phyloP scores from a whole-genome alignment of 1,284 basidiomycete species.

The Ustilago trichophora region DNA sequence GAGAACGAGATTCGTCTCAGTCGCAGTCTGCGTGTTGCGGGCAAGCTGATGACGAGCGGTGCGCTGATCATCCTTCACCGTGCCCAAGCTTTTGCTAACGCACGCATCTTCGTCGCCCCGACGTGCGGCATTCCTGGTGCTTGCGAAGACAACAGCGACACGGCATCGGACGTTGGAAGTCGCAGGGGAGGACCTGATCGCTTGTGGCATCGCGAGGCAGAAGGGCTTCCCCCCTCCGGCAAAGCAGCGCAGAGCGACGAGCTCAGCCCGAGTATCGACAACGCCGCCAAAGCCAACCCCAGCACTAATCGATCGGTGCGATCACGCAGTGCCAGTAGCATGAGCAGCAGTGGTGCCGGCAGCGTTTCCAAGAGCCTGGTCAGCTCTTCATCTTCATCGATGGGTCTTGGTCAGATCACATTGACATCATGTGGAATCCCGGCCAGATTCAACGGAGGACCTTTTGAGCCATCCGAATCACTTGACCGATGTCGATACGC shows the following conservation, averaged over 20 bases:
- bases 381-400: constrained; percentile 19
- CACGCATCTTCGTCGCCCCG: constrained; percentile 54
- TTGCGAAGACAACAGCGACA: constrained; percentile 39
- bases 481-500: constrained; percentile 53
- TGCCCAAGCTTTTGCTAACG: constrained; percentile 58
- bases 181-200: constrained; percentile 22
- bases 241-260: constrained; percentile 20
- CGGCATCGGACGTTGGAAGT: constrained; percentile 25
- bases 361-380: constrained; percentile 24
- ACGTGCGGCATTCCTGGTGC: constrained; percentile 57
- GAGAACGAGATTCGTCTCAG: constrained; percentile 46
- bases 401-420: constrained; percentile 1
- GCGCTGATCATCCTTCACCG: constrained; percentile 57
- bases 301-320: constrained; percentile 3
- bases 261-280: constrained; percentile 10
- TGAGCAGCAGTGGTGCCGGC: constrained; percentile 32
- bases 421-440: constrained; percentile 33
- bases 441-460: constrained; percentile 47
- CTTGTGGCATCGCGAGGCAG: constrained; percentile 38
- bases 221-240: constrained; percentile 29
- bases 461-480: constrained; percentile 48
- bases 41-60: constrained; percentile 60
- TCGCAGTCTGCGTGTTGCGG: constrained; percentile 46
- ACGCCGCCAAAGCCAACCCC: not conserved
- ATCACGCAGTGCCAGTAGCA: constrained; percentile 25